Conservation (phyloP, 1,139 yeast species). For the Suhomyces guaymorum region DNA sequence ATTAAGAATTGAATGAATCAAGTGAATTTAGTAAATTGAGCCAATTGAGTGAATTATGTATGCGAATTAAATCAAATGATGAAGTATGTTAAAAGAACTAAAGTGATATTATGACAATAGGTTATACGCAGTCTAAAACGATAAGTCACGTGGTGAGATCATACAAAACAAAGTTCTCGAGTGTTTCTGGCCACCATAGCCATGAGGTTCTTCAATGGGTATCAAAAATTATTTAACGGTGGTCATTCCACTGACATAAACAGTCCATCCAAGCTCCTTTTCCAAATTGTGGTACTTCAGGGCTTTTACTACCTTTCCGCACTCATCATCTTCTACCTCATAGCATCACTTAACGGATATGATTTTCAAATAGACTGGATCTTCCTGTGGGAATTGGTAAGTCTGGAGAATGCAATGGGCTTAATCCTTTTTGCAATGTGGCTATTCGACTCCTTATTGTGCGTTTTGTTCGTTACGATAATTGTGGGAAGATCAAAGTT, state of each 20-base stretch:
- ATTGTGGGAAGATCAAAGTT: constrained; percentile 90
- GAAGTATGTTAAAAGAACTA: too few relatives aligned
- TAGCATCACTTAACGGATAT: constrained; percentile 62
- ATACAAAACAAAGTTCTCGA: background rate
- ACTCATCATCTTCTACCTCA: constrained; percentile 52
- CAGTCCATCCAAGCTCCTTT: constrained; percentile 39
- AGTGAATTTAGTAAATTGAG: too few relatives aligned
- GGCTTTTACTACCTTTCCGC: constrained; percentile 69
- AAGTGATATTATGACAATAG: too few relatives aligned
- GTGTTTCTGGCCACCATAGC: background rate
- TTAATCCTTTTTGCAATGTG: constrained; percentile 70
- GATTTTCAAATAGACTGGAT: constrained; percentile 66
- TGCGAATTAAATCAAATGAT: too few relatives aligned
- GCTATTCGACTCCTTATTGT: constrained; percentile 74
- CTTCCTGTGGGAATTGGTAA: constrained; percentile 78
- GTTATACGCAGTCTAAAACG: too few relatives aligned
- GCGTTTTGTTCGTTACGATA: constrained; percentile 80
- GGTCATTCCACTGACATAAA: constrained; percentile 31
- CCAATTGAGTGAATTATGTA: too few relatives aligned
- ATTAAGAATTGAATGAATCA: too few relatives aligned
- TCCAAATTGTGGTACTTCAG: constrained; percentile 66
- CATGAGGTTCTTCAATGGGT: constrained; percentile 23
- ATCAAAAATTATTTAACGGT: constrained; percentile 27
- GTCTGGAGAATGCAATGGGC: constrained; percentile 79
- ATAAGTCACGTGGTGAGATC: background rate